phyloP scores from a whole-genome alignment of 768 basidiomycete genomes.

The Hemileccinum impolitum region DNA sequence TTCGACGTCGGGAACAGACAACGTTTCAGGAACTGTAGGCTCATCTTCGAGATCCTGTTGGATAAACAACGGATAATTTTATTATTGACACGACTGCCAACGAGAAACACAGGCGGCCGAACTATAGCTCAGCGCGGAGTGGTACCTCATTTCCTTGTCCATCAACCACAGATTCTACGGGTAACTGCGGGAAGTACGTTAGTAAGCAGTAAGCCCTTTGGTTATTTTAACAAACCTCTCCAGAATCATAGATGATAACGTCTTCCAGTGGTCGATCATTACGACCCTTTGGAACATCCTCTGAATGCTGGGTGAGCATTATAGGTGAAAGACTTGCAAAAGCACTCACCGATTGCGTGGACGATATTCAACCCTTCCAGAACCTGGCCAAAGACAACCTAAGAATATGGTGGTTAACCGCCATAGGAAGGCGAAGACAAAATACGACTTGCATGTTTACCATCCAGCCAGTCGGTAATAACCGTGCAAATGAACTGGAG shows the following conservation, averaged over 20 bases:
- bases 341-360: slow-evolving; percentile 60
- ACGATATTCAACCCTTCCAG: slow-evolving; percentile 92
- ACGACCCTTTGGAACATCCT: slow-evolving; percentile 66
- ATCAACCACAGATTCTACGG: slow-evolving; percentile 51
- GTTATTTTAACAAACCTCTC: slow-evolving; percentile 61
- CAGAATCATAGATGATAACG: slow-evolving; percentile 77
- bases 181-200: slow-evolving; percentile 39
- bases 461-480: slow-evolving; percentile 86
- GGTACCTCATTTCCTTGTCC: slow-evolving; percentile 86
- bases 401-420: slow-evolving; percentile 11
- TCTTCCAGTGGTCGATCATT: slow-evolving; percentile 75
- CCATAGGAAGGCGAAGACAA: neutral
- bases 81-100: slow-evolving; percentile 46
- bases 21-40: slow-evolving; percentile 10
- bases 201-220: slow-evolving; percentile 12
- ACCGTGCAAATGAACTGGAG: slow-evolving; percentile 88
- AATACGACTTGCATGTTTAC: slow-evolving; percentile 63
- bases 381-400: slow-evolving; percentile 93
- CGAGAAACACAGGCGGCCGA: slow-evolving; percentile 33
- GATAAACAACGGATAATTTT: slow-evolving; percentile 47
- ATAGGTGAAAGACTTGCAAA: neutral
- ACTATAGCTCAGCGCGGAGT: slow-evolving; percentile 88
- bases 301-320: slow-evolving; percentile 38
- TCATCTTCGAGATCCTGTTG: slow-evolving; percentile 40
- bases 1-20: slow-evolving; percentile 14